phyloP scores from a whole-genome alignment of 345 rosid genomes.

The Rhodamnia argentea region DNA sequence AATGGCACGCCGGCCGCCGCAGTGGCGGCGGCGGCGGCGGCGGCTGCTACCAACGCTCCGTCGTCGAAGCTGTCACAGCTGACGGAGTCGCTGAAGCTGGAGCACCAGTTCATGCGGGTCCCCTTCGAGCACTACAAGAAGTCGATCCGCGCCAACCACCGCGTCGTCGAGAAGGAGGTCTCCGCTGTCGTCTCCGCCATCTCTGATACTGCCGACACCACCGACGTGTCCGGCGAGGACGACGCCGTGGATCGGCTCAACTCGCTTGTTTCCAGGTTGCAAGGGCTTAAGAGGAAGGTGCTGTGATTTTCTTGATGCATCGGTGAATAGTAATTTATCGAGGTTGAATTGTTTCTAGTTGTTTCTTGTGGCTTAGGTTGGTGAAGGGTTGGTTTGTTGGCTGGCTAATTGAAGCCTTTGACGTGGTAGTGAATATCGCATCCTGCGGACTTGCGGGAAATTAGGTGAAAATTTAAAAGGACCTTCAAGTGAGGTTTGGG shows the following conservation, averaged over 20 bases:
- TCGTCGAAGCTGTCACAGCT: slow-evolving; percentile 50
- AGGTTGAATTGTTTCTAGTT: neutral
- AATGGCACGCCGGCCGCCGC: slow-evolving; percentile 23
- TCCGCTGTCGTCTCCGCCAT: slow-evolving; percentile 57
- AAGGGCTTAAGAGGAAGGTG: slow-evolving; percentile 95
- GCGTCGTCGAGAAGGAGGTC: slow-evolving; percentile 73
- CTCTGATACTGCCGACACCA: slow-evolving; percentile 46
- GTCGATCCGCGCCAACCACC: slow-evolving; percentile 81
- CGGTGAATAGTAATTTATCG: neutral
- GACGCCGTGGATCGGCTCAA: slow-evolving; percentile 65
- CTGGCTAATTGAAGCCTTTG: neutral
- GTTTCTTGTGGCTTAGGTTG: neutral
- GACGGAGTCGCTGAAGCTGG: slow-evolving; percentile 76
- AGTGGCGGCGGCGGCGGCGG: slow-evolving; percentile 1
- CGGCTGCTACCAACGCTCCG: slow-evolving; percentile 18
- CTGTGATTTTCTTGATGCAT: neutral
- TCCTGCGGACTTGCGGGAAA: neutral
- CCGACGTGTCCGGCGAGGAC: slow-evolving; percentile 49
- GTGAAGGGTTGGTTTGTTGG: neutral
- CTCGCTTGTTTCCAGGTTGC: slow-evolving; percentile 80
- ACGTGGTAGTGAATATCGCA: neutral
- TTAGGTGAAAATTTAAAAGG: neutral
- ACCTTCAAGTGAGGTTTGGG: neutral
- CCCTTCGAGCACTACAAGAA: slow-evolving; percentile 98
- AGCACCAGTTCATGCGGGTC: slow-evolving; percentile 87